phyloP scores from a whole-genome alignment of 2,329 filamentous ascomycete genomes.

The Microsporum ferrugineum region DNA sequence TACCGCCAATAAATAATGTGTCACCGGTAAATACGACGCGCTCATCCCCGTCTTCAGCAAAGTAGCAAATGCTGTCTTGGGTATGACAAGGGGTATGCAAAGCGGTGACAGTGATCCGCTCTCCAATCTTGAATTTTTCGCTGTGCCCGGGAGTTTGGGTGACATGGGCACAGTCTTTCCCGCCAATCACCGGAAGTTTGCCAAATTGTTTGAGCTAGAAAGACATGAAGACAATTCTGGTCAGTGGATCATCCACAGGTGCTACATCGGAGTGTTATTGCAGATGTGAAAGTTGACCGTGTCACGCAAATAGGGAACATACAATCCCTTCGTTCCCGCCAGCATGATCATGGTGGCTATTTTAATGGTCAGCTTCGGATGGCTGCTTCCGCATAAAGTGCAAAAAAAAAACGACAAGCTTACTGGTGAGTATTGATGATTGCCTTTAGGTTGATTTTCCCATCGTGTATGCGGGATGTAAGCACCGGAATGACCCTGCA shows the following conservation, averaged over 20 bases:
- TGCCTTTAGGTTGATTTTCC: constrained; percentile 68
- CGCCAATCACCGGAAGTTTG: constrained; percentile 59
- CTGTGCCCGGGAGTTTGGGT: constrained; percentile 64
- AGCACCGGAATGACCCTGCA: constrained; percentile 52
- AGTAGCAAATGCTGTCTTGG: constrained; percentile 95
- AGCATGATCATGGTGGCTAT: constrained; percentile 84
- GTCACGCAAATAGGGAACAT: constrained; percentile 19
- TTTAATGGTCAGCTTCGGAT: constrained; percentile 9
- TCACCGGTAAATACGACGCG: constrained; percentile 89
- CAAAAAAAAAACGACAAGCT: constrained; percentile 25
- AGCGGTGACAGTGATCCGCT: constrained; percentile 66
- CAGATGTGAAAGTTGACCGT: neutral
- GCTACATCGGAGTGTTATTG: neutral
- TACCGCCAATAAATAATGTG: constrained; percentile 86
- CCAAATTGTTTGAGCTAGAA: constrained; percentile 46
- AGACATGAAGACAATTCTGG: neutral
- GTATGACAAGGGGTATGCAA: constrained; percentile 97
- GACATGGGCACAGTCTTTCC: constrained; percentile 72
- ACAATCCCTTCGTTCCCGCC: constrained; percentile 82
- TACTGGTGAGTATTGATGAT: constrained; percentile 98
- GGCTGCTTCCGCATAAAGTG: neutral
- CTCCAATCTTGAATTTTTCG: constrained; percentile 69
- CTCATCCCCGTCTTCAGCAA: constrained; percentile 62
- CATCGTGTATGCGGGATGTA: constrained; percentile 58
- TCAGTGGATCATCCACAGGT: constrained; percentile 4